Conservation (phyloP, 306 rosid genomes). For the Lathyrus sativus region DNA sequence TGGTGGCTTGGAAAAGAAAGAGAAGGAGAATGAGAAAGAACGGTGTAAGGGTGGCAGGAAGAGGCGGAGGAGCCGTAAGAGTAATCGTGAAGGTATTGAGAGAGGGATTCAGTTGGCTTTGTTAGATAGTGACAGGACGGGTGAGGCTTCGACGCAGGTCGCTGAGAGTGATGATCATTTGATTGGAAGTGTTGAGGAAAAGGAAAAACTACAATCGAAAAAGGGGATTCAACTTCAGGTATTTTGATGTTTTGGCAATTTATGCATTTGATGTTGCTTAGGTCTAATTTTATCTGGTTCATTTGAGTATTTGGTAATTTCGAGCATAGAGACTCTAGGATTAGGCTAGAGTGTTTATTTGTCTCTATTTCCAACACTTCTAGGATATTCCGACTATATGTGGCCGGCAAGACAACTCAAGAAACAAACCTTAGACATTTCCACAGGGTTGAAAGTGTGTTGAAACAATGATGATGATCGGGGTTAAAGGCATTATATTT, state of each 20-base stretch:
- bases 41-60: conserved; percentile 14
- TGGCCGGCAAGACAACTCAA: not conserved
- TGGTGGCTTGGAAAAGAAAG: not conserved
- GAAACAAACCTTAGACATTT: not conserved
- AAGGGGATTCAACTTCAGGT: conserved; percentile 33
- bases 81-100: not conserved
- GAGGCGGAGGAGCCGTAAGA: conserved; percentile 20
- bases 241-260: not conserved
- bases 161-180: not conserved
- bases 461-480: not conserved
- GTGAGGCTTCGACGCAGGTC: not conserved
- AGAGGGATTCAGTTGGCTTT: not conserved
- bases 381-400: not conserved
- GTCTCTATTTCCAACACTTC: no score
- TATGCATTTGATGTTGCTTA: conserved; percentile 15
- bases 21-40: not conserved
- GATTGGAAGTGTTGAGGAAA: conserved; percentile 10
- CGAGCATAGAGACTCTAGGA: not conserved
- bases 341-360: not conserved
- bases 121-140: not conserved
- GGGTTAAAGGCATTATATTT: not conserved
- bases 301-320: not conserved
- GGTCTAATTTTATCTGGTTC: not conserved
- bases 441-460: not conserved
- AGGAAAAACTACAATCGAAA: conserved; percentile 1